Evolutionary conservation across 352 stramenopile genomes (phyloP).

Genomic region (Globisporangium emineosum): DNA sequence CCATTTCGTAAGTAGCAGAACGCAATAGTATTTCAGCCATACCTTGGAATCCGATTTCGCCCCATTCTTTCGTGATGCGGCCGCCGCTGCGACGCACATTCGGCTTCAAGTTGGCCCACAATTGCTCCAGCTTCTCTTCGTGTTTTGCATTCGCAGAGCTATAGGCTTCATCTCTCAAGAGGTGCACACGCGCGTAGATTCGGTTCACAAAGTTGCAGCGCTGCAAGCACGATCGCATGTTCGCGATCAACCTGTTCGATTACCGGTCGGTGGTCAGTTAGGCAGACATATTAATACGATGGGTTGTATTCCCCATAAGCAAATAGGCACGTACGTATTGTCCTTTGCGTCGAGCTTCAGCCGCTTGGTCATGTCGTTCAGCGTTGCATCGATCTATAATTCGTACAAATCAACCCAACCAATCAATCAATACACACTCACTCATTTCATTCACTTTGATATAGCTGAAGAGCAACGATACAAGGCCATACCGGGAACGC

Average conservation of each 20-base stretch:
- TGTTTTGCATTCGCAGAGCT: conserved; percentile 59
- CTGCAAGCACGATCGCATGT: conserved; percentile 62
- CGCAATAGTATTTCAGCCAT: background rate
- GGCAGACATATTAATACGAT: background rate
- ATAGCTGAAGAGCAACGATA: background rate
- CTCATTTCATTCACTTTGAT: too few species aligned
- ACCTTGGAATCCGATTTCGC: conserved; percentile 88
- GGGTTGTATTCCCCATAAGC: background rate
- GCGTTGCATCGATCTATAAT: conserved; percentile 46
- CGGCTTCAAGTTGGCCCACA: conserved; percentile 81
- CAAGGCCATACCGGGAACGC: conserved; percentile 44
- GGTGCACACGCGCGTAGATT: conserved; percentile 50
- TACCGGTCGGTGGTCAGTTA: background rate
- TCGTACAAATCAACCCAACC: background rate
- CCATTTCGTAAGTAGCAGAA: background rate
- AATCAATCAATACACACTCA: too few species aligned
- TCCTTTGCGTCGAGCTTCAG: conserved; percentile 46
- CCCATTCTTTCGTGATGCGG: conserved; percentile 85
- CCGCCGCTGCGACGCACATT: conserved; percentile 67
- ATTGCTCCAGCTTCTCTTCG: conserved; percentile 77
- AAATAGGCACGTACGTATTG: conserved; percentile 29
- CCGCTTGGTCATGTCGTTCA: conserved; percentile 53
- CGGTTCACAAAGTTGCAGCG: conserved; percentile 77
- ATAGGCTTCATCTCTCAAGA: conserved; percentile 66
- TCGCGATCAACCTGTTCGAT: conserved; percentile 49